A percentile compares a stretch with the other conserved stretches of the same genome.
Evolutionary conservation across 2,329 filamentous ascomycete genomes (phyloP).

Genomic region (Fusarium papillatum): DNA sequence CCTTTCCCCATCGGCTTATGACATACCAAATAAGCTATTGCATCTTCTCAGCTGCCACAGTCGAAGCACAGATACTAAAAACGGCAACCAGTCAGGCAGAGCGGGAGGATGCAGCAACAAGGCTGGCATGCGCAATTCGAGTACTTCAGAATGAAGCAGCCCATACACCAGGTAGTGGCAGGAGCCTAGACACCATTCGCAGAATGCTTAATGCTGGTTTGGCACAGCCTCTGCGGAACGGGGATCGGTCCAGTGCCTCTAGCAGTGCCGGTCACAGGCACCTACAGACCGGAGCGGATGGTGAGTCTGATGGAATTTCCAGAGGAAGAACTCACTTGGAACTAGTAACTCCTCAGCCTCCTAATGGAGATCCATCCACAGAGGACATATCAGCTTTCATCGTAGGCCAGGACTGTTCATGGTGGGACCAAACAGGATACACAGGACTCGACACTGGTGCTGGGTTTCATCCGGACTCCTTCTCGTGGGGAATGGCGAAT

Average conservation of each 20-base stretch:
- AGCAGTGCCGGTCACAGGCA: neutral
- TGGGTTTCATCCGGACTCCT: slow-evolving; percentile 14
- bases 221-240: neutral
- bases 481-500: slow-evolving; percentile 5
- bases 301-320: neutral
- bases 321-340: neutral
- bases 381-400: neutral
- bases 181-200: neutral
- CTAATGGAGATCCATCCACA: neutral
- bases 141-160: neutral
- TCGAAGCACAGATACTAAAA: slow-evolving; percentile 25
- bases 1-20: slow-evolving; percentile 36
- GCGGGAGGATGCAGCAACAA: neutral
- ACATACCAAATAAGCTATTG: slow-evolving; percentile 42
- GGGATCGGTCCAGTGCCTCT: neutral
- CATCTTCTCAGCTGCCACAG: slow-evolving; percentile 33
- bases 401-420: neutral
- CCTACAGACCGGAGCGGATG: neutral
- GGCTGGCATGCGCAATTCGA: neutral
- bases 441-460: slow-evolving; percentile 8
- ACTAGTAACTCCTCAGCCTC: neutral
- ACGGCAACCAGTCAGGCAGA: neutral
- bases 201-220: neutral
- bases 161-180: neutral
- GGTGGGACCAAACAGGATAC: neutral